Conservation (phyloP, 2,329 filamentous ascomycete species). For the Sphaerostilbella broomeana region DNA sequence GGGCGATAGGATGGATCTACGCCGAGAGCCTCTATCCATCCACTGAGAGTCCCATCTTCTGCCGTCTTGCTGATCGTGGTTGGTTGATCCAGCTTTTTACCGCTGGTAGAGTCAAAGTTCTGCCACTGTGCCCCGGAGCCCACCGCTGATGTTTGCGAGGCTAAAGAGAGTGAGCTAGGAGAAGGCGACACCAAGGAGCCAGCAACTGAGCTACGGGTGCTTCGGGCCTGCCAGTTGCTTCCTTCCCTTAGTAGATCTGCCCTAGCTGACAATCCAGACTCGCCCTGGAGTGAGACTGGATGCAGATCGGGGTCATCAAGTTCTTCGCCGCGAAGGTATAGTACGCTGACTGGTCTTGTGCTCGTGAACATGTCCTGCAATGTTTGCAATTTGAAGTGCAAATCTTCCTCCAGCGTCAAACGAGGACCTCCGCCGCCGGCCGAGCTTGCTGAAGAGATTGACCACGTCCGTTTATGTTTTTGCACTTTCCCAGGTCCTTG, state of each 20-base stretch:
- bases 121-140: slow-evolving; percentile 46
- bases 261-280: slow-evolving; percentile 55
- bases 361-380: slow-evolving; percentile 87
- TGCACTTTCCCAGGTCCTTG: slow-evolving; percentile 71
- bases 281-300: slow-evolving; percentile 66
- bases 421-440: slow-evolving; percentile 39
- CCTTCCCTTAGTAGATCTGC: slow-evolving; percentile 39
- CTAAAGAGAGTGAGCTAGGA: slow-evolving; percentile 57
- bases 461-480: slow-evolving; percentile 94
- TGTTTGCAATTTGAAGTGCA: slow-evolving; percentile 70
- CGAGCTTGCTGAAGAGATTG: slow-evolving; percentile 74
- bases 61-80: slow-evolving; percentile 48
- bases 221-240: slow-evolving; percentile 44
- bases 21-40: slow-evolving; percentile 86
- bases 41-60: slow-evolving; percentile 59
- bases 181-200: slow-evolving; percentile 60
- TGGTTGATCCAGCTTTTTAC: slow-evolving; percentile 46
- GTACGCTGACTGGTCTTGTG: slow-evolving; percentile 67
- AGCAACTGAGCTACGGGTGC: slow-evolving; percentile 51
- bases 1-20: slow-evolving; percentile 83
- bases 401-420: slow-evolving; percentile 61
- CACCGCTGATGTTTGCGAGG: slow-evolving; percentile 46
- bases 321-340: slow-evolving; percentile 72
- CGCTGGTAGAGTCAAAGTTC: slow-evolving; percentile 47
- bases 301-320: slow-evolving; percentile 73